Evolutionary conservation across 73 alveolate species (phyloP).

Genomic region (Uronychia binucleata): DNA sequence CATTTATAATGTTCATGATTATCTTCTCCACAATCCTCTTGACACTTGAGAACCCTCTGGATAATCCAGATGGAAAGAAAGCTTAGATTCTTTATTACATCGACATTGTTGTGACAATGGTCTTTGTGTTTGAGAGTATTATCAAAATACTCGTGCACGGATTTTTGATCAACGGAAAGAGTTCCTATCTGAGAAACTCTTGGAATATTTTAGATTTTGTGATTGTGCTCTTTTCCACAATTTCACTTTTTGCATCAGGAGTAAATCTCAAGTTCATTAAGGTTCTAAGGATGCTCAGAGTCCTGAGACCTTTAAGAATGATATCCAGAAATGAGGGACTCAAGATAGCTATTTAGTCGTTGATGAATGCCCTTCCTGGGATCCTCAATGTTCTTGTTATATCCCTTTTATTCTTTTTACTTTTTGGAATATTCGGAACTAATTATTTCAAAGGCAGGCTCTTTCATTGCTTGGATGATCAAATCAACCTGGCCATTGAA

Average conservation of each 20-base stretch:
- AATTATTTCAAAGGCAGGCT: constrained; percentile 76
- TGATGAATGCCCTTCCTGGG: constrained; percentile 59
- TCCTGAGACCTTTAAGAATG: constrained; percentile 70
- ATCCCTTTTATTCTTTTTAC: constrained; percentile 56
- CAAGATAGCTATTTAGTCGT: constrained; percentile 68
- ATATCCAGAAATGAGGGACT: constrained; percentile 75
- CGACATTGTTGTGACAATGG: constrained; percentile 73
- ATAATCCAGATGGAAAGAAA: constrained; percentile 23
- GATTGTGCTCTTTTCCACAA: constrained; percentile 84
- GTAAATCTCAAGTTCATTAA: constrained; percentile 55
- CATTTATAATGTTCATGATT: constrained; percentile 54
- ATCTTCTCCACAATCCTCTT: constrained; percentile 49
- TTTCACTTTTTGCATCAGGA: constrained; percentile 34
- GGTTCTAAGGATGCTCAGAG: constrained; percentile 72
- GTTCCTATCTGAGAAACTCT: constrained; percentile 83
- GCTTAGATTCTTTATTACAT: constrained; percentile 18
- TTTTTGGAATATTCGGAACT: constrained; percentile 79
- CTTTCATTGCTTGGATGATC: constrained; percentile 39
- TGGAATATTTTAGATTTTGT: constrained; percentile 96
- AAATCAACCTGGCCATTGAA: not conserved
- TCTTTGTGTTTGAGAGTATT: constrained; percentile 78
- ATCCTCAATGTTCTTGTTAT: constrained; percentile 59
- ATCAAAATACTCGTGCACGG: constrained; percentile 87
- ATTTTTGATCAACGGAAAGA: constrained; percentile 79
- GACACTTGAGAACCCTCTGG: constrained; percentile 52